Conservation (phyloP, 2,329 filamentous ascomycete genomes). For the Fusarium pseudonygamai region DNA sequence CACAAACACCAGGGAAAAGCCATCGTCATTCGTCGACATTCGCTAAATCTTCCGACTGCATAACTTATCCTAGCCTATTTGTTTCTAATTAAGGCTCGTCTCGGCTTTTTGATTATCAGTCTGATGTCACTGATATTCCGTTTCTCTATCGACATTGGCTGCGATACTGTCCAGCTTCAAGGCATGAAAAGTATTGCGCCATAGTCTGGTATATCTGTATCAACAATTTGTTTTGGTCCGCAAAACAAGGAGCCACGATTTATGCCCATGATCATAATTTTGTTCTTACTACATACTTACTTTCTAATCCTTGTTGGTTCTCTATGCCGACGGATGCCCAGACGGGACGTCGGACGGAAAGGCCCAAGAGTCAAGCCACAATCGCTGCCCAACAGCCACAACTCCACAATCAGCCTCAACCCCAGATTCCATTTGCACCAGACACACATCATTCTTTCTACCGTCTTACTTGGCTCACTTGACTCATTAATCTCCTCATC, state of each 20-base stretch:
- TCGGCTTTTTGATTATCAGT: not conserved
- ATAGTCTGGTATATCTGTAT: not conserved
- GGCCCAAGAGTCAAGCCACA: constrained; percentile 19
- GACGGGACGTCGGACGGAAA: not conserved
- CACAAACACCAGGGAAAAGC: not conserved
- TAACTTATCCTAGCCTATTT: constrained; percentile 13
- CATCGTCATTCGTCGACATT: constrained; percentile 2
- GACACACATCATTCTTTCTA: constrained; percentile 27
- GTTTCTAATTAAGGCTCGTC: constrained; percentile 1
- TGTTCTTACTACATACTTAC: not conserved
- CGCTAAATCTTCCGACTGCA: constrained; percentile 20
- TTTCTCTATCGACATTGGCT: not conserved
- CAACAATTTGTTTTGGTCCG: not conserved
- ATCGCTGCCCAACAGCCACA: constrained; percentile 30
- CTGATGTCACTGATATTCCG: constrained; percentile 19
- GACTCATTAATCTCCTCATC: constrained; percentile 7
- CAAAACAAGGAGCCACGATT: not conserved
- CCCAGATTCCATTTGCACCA: constrained; percentile 38
- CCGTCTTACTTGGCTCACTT: constrained; percentile 13
- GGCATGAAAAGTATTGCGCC: not conserved
- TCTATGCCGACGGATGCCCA: not conserved
- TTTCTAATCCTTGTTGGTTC: not conserved
- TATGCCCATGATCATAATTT: not conserved
- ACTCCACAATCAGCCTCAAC: constrained; percentile 29
- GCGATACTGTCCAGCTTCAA: not conserved